Evolutionary conservation across 2,329 filamentous ascomycete genomes (phyloP), one percentile per base, ranked within the genome.

Genomic region (Corynespora cassiicola): DNA sequence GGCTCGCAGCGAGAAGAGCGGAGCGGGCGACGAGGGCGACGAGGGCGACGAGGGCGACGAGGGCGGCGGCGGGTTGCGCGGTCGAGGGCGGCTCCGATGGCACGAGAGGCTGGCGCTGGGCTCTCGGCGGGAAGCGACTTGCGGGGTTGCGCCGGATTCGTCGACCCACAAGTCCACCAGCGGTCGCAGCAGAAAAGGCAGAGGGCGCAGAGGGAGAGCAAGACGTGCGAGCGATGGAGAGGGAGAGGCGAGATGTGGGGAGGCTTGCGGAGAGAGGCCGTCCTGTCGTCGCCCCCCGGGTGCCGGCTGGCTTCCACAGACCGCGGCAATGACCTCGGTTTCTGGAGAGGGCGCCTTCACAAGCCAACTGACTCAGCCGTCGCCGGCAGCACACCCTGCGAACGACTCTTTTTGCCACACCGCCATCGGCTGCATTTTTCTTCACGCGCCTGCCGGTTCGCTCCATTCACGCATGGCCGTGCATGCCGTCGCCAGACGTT

Each of bases 101-200:
- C 7, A 17, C 10, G 14, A 7, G 8, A 20, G 10, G 14, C 12
- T 27, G 12, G 17, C 11, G 16, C 17, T 27, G 30, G 17, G 24
- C n/a, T 18, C 14, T 17, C 43, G 30, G 31, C 36, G 53, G 50
- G 39, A 42, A 56, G 38, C n/a, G n/a, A n/a, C n/a, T 48, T 54
- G 54, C 52, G 52, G 52, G 54, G 52, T 44, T 51, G 42, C n/a
- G 52, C 52, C 38, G 48, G 52, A 28, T 41, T 31, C 36, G 43
- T 23, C 29, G n/a, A n/a, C n/a, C n/a, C n/a, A n/a, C n/a, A n/a
- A n/a, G n/a, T n/a, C n/a, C n/a, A 25, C 26, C 36, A 29, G 36
- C 36, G 34, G 22, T 15, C 4, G 28, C 22, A 38, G 27, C 36
- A 27, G 36, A 38, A 31, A 32, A 19, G 12, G 26, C 25, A 30